Conservation (phyloP, 2,329 filamentous ascomycete genomes). For the Colletotrichum magnum region DNA sequence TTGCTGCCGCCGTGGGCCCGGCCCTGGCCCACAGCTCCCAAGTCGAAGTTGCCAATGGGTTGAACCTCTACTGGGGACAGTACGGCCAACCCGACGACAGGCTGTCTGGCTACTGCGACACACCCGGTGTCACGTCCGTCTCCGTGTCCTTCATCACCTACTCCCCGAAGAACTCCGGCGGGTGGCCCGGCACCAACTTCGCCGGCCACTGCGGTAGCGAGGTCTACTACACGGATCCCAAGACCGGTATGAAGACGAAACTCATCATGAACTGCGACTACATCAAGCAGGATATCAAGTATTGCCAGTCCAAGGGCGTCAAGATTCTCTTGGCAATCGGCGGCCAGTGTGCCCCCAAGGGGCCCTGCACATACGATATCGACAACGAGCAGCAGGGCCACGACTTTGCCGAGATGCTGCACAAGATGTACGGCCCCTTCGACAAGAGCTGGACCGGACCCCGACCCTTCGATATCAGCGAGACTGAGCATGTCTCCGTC, state of each 20-base stretch:
- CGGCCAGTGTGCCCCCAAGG: conserved; percentile 46
- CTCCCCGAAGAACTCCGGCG: conserved; percentile 53
- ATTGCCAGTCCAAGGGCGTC: conserved; percentile 57
- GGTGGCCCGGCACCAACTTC: conserved; percentile 57
- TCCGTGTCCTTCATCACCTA: conserved; percentile 56
- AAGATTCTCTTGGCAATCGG: conserved; percentile 61
- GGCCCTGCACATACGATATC: conserved; percentile 52
- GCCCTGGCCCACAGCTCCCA: conserved; percentile 29
- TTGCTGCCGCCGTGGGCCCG: conserved; percentile 43
- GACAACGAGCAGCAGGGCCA: conserved; percentile 48
- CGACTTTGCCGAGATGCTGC: conserved; percentile 56
- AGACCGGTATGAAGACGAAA: conserved; percentile 44
- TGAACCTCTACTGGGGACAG: conserved; percentile 61
- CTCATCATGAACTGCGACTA: conserved; percentile 53
- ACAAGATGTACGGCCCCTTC: conserved; percentile 55
- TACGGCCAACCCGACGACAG: conserved; percentile 45
- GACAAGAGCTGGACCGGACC: conserved; percentile 49
- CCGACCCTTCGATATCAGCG: conserved; percentile 55
- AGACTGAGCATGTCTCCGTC: conserved; percentile 47
- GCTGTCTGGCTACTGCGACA: conserved; percentile 52
- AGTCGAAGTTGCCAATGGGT: conserved; percentile 38
- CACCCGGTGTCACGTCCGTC: conserved; percentile 54
- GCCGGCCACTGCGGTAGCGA: conserved; percentile 54
- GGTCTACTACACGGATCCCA: conserved; percentile 42
- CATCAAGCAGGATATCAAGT: conserved; percentile 56